Evolutionary conservation across 2,329 filamentous ascomycete species (phyloP), one percentile per base, ranked within the genome.

Genomic region (Cryphonectria japonica): DNA sequence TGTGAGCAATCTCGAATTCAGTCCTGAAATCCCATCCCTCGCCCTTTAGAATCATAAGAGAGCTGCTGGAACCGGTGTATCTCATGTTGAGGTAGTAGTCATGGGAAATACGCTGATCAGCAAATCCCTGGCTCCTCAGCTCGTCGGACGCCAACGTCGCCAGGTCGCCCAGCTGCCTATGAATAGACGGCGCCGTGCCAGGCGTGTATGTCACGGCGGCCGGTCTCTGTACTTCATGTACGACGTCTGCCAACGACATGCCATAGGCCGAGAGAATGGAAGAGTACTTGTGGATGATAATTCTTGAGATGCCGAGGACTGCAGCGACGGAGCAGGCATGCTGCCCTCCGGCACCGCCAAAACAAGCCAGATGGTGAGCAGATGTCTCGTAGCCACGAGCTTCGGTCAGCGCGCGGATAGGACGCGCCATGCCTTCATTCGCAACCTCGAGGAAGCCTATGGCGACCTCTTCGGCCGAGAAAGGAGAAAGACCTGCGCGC

Each of bases 381-480:
- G 68, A 74, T 3, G 76, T 75, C 60, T 74, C 74, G 41, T 74
- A 77, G 43, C 74, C 76, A 29, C 75, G 68, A 14, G 90, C 91
- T 80, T 93, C 91, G 0, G 76, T 78, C n/a, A 76, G 73, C 2
- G 68, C 91, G 52, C 92, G 86, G 72, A 94, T 94, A 0, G 91
- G 92, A 52, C 91, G 83, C 2, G 88, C 89, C 91, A 93, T 93
- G 0, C 89, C 88, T 79, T 92, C 90, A 73, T 93, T 92, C 5
- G 91, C 91, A 66, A 93, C 90, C 72, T 91, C 88, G 76, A 93
- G 86, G 75, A 93, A 93, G 0, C 92, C 92, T 75, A 90, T 89
- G 0, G 91, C 91, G 59, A 79, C 75, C 76, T 71, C 77, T 74
- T 8, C 75, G 66, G 34, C 75, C 75, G 67, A 76, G 71, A 59